Conservation (phyloP, 225 moss, liverwort and hornwort genomes). For the Physcomitrellopsis africana region DNA sequence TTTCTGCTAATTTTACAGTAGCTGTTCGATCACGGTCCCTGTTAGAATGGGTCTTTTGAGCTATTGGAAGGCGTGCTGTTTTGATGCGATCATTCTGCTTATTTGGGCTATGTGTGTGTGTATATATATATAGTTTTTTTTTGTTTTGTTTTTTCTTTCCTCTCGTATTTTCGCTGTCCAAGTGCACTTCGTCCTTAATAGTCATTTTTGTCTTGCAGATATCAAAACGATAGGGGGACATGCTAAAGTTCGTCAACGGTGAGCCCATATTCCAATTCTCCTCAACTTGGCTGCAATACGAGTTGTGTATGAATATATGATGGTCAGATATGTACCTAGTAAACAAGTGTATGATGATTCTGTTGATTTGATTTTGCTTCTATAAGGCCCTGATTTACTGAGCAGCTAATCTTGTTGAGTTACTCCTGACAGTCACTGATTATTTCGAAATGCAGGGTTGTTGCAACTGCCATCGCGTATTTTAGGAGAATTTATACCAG, state of each 20-base stretch:
- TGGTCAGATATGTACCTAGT: not conserved
- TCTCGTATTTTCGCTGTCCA: not conserved
- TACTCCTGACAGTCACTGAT: constrained; percentile 26
- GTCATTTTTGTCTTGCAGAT: constrained; percentile 61
- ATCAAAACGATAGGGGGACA: constrained; percentile 70
- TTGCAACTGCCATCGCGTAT: constrained; percentile 96
- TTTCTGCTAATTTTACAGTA: not conserved
- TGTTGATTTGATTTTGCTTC: not conserved
- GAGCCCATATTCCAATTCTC: constrained; percentile 39
- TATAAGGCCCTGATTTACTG: constrained; percentile 2
- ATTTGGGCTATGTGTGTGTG: too few relatives aligned
- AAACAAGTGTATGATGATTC: not conserved
- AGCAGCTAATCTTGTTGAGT: not conserved
- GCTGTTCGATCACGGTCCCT: not conserved
- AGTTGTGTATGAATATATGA: not conserved
- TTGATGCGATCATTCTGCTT: not conserved
- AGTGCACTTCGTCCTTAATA: constrained; percentile 34
- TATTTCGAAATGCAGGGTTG: constrained; percentile 65
- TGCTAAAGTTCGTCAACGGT: constrained; percentile 89
- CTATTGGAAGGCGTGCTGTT: not conserved
- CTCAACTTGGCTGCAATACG: constrained; percentile 2
- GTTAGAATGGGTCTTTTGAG: constrained; percentile 3
- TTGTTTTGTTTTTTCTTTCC: not conserved
- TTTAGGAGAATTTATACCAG: constrained; percentile 96
- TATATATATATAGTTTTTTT: too few relatives aligned